Evolutionary conservation across 2,329 filamentous ascomycete genomes (phyloP), one percentile per base, ranked within the genome.

Genomic region (Fusarium humuli): DNA sequence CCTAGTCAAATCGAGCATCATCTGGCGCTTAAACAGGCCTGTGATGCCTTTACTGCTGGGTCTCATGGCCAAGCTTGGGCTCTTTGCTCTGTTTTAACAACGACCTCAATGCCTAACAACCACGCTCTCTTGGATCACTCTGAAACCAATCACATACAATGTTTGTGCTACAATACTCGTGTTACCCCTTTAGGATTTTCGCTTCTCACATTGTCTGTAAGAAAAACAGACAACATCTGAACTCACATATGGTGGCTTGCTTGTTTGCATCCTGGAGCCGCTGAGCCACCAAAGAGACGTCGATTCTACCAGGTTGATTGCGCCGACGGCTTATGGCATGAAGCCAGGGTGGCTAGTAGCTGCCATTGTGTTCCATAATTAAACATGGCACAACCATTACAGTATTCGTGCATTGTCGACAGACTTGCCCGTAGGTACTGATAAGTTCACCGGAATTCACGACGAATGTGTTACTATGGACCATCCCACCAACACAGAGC

Each of bases 251-350:
- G 20, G 27, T 64, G 58, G 50, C 49, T 70, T 70, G 42, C 25
- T 46, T 67, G n/a, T 29, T 32, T 20, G 18, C 62, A 45, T 49
- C 34, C 50, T 23, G 27, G 18, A 60, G 25, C 64, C 20, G 62
- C 73, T 74, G 61, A 75, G 73, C 73, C 73, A 75, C 73, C 32
- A 14, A 37, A 30, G 29, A 29, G 58, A 73, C 71, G 73, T 75
- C 71, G 71, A 75, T 57, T 40, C 29, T 22, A 53, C 53, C 46
- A 52, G 42, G 49, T 47, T 54, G 47, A 62, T 72, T 70, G 52
- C 68, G 56, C 65, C 45, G 58, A 61, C 56, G 30, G 29, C 45
- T 58, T 25, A 56, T 37, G 30, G 32, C 32, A 34, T 40, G 16
- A 45, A 41, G 29, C 18, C 23, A 41, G 25, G 23, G 30, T 42